Percentiles rank a stretch among this genome's conserved stretches.
Conservation (phyloP, 495 filamentous ascomycete species). For the Penicillium roqueforti region DNA sequence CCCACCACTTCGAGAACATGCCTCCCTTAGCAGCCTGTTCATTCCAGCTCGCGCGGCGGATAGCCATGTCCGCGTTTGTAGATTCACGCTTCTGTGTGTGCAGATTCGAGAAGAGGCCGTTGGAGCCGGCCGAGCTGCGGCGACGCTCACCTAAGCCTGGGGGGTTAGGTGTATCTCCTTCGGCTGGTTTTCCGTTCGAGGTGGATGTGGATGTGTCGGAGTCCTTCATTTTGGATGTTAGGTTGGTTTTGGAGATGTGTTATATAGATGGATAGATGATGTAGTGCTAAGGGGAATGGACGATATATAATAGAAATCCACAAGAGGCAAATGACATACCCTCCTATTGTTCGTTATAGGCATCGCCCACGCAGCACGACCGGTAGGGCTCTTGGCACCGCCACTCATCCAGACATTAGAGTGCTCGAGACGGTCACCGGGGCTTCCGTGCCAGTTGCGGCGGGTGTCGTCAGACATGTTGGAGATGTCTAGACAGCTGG, state of each 20-base stretch:
- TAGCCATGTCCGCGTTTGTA: conserved; percentile 32
- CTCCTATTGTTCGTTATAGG: conserved; percentile 19
- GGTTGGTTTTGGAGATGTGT: not conserved
- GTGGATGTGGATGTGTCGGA: conserved; percentile 25
- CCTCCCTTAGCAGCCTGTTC: conserved; percentile 46
- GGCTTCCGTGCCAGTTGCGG: conserved; percentile 40
- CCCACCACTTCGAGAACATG: conserved; percentile 51
- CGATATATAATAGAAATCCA: not conserved
- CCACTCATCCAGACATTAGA: conserved; percentile 43
- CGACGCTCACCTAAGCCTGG: conserved; percentile 28
- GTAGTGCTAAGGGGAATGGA: not conserved
- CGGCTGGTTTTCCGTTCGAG: conserved; percentile 10
- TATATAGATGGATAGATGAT: not conserved
- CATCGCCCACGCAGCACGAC: conserved; percentile 27
- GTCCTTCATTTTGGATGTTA: conserved; percentile 14
- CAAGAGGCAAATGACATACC: conserved; percentile 17
- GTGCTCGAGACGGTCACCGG: conserved; percentile 41
- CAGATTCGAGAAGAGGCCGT: conserved; percentile 45
- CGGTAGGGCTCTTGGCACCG: conserved; percentile 25
- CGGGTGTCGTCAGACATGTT: conserved; percentile 29
- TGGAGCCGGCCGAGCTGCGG: conserved; percentile 27
- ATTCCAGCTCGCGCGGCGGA: conserved; percentile 44
- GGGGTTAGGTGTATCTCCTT: conserved; percentile 2
- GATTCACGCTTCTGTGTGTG: conserved; percentile 50
- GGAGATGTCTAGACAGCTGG: conserved; percentile 9